These are phyloP conservation scores for Schoenoplectus tabernaemontani DNA, from an alignment of 202 grass and related monocot species.

Conservation along the genomic window DNA sequence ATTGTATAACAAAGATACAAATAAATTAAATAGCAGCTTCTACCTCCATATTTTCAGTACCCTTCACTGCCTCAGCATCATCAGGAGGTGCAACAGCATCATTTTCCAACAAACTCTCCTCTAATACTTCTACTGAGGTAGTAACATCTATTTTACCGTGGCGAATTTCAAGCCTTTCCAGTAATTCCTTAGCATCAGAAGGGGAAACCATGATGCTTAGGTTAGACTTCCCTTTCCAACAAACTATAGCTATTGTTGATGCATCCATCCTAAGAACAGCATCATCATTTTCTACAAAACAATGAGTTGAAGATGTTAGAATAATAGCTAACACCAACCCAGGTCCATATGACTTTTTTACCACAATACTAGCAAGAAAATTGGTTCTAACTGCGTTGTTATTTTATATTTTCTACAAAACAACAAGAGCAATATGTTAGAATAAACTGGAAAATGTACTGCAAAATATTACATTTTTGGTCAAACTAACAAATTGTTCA, in stretches of 20 bases:
- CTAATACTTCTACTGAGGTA: neutral
- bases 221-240: slow-evolving; percentile 99
- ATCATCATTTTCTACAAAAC: neutral
- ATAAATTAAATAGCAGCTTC: neutral
- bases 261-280: slow-evolving; percentile 28
- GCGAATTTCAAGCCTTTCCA: slow-evolving; percentile 65
- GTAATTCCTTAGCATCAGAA: slow-evolving; percentile 70
- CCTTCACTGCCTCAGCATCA: slow-evolving; percentile 6
- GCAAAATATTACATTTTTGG: neutral
- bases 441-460: neutral
- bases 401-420: too few relatives aligned
- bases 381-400: too few relatives aligned
- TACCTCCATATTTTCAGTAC: slow-evolving; percentile 19
- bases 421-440: too few relatives aligned
- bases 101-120: slow-evolving; percentile 13
- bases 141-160: slow-evolving; percentile 29
- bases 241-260: slow-evolving; percentile 62
- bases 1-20: neutral
- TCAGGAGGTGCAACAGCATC: slow-evolving; percentile 19
- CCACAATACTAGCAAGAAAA: neutral
- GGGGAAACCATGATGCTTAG: slow-evolving; percentile 80
- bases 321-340: neutral
- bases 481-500: slow-evolving; percentile 9
- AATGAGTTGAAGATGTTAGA: neutral
- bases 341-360: neutral